Base-by-base conservation (phyloP, 148 eudicot species). In the Beta vulgaris region DNA sequence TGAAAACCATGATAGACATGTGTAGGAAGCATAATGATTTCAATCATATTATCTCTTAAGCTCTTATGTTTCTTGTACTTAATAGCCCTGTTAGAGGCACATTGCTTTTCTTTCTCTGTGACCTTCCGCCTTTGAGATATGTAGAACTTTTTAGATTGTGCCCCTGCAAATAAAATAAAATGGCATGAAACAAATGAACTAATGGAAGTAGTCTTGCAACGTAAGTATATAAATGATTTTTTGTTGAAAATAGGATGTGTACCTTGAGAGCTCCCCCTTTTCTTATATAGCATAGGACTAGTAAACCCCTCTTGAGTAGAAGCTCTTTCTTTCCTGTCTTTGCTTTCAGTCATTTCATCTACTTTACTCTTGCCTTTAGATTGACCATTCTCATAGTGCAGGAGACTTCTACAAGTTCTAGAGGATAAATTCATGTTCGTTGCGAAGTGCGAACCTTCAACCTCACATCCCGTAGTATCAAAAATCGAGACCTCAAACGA, bases 1-100 rank as follows among this genome's bases (percentile, higher is more conserved):
- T 74, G 59, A 26, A 74, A 64, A 49, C 72, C 78, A 9, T 6
- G 11, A 70, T 54, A 62, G 26, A 80, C 78, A 32, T 80, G 78
- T 1, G 79, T 39, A 2, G 16, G 49, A 10, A n/a, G 21, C 82
- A 80, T 51, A 23, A 9, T 11, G 48, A 80, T 13, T 51, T 32
- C 32, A 12, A 80, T 1, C 71, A 31, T 42, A 6, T 32, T 51
- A 13, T 34, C 3, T 13, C 21, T 62, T n/a, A n/a, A n/a, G 25
- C 13, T 35, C 19, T 34, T 23, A n/a, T n/a, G n/a, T n/a, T n/a
- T n/a, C 3, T 46, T 16, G 25, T 49, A 39, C 7, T 4, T 11
- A 16, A 16, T 9, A 7, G 79, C 75, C 31, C 3, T 7, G 6
- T 25, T 2, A 4, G 0, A 0, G 14, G 79, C 71, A 9, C 0